Conservation (phyloP, 306 rosid species). For the Styphnolobium japonicum region DNA sequence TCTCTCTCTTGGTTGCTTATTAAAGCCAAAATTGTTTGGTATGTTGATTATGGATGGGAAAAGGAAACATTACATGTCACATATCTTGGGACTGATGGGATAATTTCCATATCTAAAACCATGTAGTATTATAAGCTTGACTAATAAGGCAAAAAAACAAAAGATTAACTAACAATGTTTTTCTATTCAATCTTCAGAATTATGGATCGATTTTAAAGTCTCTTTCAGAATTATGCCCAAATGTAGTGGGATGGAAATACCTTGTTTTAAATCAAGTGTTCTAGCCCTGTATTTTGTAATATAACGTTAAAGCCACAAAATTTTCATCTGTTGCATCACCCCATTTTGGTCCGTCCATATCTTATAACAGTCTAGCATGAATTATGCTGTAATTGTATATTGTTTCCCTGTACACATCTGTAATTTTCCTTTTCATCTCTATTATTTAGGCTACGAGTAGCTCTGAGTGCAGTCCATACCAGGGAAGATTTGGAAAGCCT, state of each 20-base stretch:
- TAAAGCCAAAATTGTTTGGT: too few relatives aligned
- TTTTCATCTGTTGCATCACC: not conserved
- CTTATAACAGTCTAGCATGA: not conserved
- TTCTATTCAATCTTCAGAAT: not conserved
- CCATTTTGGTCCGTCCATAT: not conserved
- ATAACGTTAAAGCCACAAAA: not conserved
- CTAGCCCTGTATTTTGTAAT: not conserved
- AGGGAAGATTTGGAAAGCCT: constrained; percentile 70
- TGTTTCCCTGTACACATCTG: not conserved
- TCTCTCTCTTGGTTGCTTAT: too few relatives aligned
- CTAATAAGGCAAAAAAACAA: too few relatives aligned
- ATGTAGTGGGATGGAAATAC: not conserved
- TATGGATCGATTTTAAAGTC: not conserved
- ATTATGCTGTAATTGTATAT: not conserved
- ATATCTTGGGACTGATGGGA: not conserved
- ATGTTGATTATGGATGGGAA: not conserved
- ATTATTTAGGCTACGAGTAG: constrained; percentile 65
- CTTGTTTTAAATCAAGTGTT: not conserved
- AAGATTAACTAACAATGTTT: not conserved
- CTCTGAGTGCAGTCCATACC: constrained; percentile 78
- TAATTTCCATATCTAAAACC: not conserved
- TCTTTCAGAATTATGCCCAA: not conserved
- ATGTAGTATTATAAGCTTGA: not conserved
- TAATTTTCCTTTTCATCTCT: not conserved
- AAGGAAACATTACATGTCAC: not conserved